Evolutionary conservation across 371 early-diverging fungal genomes (phyloP).

Genomic region (Gilbertella persicaria): DNA sequence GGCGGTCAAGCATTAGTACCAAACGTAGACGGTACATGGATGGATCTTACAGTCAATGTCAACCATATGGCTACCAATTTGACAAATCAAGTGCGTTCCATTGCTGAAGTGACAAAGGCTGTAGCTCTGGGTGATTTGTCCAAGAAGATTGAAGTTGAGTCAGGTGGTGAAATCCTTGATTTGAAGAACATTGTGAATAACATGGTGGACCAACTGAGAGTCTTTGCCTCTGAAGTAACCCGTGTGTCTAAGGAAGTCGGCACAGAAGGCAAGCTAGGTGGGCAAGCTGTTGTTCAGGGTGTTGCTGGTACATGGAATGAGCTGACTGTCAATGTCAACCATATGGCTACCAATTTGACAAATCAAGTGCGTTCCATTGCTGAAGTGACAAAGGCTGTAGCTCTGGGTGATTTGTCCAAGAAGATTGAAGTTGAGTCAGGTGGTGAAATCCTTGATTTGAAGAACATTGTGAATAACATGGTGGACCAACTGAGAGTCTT

Average conservation of each 20-base stretch:
- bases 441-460: constrained; percentile 41
- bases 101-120: constrained; percentile 58
- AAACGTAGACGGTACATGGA: constrained; percentile 65
- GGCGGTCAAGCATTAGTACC: constrained; percentile 48
- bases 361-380: constrained; percentile 58
- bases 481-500: constrained; percentile 47
- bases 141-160: constrained; percentile 36
- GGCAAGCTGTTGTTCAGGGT: constrained; percentile 42
- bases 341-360: constrained; percentile 60
- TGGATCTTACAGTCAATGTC: constrained; percentile 66
- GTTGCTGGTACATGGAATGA: constrained; percentile 66
- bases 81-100: constrained; percentile 65
- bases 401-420: constrained; percentile 48
- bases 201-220: constrained; percentile 50
- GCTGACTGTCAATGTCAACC: constrained; percentile 61
- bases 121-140: constrained; percentile 53
- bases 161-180: constrained; percentile 37
- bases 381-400: constrained; percentile 56
- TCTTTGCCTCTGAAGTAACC: constrained; percentile 42
- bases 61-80: constrained; percentile 65
- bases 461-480: constrained; percentile 47
- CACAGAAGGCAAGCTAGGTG: constrained; percentile 56
- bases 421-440: constrained; percentile 33
- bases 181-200: constrained; percentile 41
- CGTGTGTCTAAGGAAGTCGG: constrained; percentile 58